A percentile compares a stretch with the other conserved stretches of the same genome.
phyloP scores from a whole-genome alignment of 371 early-diverging fungal genomes.

The Mortierella sp. region DNA sequence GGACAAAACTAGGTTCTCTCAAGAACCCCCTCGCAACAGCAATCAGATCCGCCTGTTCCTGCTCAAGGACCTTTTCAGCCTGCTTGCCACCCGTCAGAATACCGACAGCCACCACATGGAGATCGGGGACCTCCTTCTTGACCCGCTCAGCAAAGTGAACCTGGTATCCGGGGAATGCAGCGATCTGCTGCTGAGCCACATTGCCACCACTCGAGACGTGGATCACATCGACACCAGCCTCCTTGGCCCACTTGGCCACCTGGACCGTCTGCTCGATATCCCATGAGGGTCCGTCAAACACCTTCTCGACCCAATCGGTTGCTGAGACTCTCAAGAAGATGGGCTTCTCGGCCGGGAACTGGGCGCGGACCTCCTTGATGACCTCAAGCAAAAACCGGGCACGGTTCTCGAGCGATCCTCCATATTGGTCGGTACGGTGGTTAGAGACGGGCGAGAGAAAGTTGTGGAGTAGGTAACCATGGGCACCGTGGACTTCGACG shows the following conservation, averaged over 20 bases:
- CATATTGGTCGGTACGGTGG: slow-evolving; percentile 87
- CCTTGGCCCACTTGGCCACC: slow-evolving; percentile 67
- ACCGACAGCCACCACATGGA: slow-evolving; percentile 82
- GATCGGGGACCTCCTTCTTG: slow-evolving; percentile 66
- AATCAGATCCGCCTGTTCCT: slow-evolving; percentile 80
- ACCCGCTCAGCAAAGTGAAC: slow-evolving; percentile 77
- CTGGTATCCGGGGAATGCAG: slow-evolving; percentile 73
- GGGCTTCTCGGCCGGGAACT: slow-evolving; percentile 85
- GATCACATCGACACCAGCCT: slow-evolving; percentile 80
- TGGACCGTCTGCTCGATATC: slow-evolving; percentile 74
- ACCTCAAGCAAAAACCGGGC: slow-evolving; percentile 77
- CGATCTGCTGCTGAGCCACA: slow-evolving; percentile 63
- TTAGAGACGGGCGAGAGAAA: slow-evolving; percentile 89
- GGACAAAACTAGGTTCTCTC: slow-evolving; percentile 72
- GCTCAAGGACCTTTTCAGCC: slow-evolving; percentile 77
- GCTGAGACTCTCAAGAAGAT: slow-evolving; percentile 85
- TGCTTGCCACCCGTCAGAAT: slow-evolving; percentile 73
- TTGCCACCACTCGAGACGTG: slow-evolving; percentile 83
- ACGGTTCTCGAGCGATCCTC: slow-evolving; percentile 85
- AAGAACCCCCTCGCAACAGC: slow-evolving; percentile 83
- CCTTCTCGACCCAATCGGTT: slow-evolving; percentile 75
- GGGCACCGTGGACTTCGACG: slow-evolving; percentile 85
- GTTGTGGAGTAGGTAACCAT: slow-evolving; percentile 82
- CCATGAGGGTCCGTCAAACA: slow-evolving; percentile 66
- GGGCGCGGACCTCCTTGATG: slow-evolving; percentile 70